Evolutionary conservation across 75 land plant genomes (phyloP).

Genomic region (Cunninghamia lanceolata): DNA sequence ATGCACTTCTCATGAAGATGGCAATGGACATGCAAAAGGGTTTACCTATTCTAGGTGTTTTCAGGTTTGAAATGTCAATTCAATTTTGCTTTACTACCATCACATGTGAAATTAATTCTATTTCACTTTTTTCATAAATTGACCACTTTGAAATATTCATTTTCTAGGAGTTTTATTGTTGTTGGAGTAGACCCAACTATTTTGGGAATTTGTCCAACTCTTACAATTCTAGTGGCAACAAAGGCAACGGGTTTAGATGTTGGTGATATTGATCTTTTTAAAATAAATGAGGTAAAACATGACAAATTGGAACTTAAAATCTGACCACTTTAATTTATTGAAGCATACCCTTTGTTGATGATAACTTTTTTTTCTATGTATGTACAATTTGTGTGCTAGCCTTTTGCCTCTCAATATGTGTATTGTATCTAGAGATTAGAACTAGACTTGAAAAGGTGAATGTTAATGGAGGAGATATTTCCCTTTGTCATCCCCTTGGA

Average conservation of each 20-base stretch:
- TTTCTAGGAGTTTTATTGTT: conserved; percentile 77
- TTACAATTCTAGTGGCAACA: conserved; percentile 92
- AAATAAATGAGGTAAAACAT: conserved; percentile 78
- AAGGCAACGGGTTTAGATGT: conserved; percentile 83
- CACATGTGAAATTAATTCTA: background rate
- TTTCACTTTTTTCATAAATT: background rate
- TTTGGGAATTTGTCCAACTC: conserved; percentile 95
- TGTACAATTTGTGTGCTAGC: conserved; percentile 30
- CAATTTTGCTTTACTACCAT: background rate
- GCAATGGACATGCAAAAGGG: conserved; percentile 62
- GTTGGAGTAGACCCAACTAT: conserved; percentile 95
- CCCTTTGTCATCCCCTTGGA: conserved; percentile 93
- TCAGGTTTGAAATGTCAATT: conserved; percentile 48
- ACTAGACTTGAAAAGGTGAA: conserved; percentile 81
- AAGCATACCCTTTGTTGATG: background rate
- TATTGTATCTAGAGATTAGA: conserved; percentile 76
- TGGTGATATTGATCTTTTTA: conserved; percentile 86
- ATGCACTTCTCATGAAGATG: conserved; percentile 89
- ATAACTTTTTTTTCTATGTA: background rate
- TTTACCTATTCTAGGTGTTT: conserved; percentile 89
- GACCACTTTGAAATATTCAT: background rate
- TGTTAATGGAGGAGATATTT: conserved; percentile 96
- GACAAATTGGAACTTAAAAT: background rate
- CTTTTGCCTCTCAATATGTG: conserved; percentile 91
- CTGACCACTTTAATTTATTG: background rate